Conservation (phyloP, 345 rosid genomes). For the Acer saccharum region DNA sequence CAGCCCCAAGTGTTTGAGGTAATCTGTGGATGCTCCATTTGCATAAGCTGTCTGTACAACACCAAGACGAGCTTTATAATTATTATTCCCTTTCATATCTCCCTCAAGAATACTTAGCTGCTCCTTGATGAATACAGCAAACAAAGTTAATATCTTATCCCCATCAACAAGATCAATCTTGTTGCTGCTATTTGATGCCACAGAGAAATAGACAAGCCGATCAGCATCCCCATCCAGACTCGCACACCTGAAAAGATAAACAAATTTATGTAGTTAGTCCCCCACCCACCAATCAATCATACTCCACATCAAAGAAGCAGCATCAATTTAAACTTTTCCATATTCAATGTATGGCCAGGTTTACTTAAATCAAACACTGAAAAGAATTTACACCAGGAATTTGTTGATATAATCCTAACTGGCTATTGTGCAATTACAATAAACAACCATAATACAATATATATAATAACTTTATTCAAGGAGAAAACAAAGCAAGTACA, state of each 20-base stretch:
- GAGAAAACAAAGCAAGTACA: neutral
- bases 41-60: conserved; percentile 96
- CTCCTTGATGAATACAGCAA: conserved; percentile 79
- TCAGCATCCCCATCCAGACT: conserved; percentile 99
- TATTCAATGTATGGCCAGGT: neutral
- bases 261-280: conserved; percentile 32
- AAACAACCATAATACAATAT: neutral
- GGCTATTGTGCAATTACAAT: neutral
- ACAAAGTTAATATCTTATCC: conserved; percentile 86
- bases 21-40: conserved; percentile 88
- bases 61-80: conserved; percentile 57
- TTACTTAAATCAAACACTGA: neutral
- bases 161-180: conserved; percentile 82
- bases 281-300: neutral
- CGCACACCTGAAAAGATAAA: conserved; percentile 76
- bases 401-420: neutral
- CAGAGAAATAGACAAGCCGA: conserved; percentile 71
- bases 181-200: conserved; percentile 39
- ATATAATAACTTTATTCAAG: neutral
- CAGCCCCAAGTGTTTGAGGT: conserved; percentile 65
- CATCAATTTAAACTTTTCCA: neutral
- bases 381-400: neutral
- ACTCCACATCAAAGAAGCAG: neutral
- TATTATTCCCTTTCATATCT: conserved; percentile 22
- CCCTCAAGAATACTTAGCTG: conserved; percentile 57